Evolutionary conservation across 2,329 filamentous ascomycete genomes (phyloP).

Genomic region (Ascomycota sp.): DNA sequence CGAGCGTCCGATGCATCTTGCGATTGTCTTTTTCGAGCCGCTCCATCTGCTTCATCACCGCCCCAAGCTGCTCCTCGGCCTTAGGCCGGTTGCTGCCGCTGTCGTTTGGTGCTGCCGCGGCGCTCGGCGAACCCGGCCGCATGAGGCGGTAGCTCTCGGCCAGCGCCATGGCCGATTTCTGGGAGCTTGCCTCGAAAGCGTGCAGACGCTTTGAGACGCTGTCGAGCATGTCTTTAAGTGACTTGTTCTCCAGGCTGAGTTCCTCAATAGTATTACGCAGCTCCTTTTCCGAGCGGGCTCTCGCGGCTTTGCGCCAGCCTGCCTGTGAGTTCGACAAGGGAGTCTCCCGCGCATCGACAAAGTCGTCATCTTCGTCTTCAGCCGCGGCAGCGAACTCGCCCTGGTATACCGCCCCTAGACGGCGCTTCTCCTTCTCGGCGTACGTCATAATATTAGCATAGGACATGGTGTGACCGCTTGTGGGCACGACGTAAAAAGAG

Average conservation of each 20-base stretch:
- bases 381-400: constrained; percentile 22
- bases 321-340: constrained; percentile 21
- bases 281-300: constrained; percentile 19
- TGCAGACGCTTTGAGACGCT: constrained; percentile 72
- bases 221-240: constrained; percentile 65
- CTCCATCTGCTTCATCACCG: constrained; percentile 36
- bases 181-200: constrained; percentile 78
- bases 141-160: constrained; percentile 58
- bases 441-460: constrained; percentile 74
- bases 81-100: constrained; percentile 28
- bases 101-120: constrained; percentile 5
- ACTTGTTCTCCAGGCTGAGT: constrained; percentile 67
- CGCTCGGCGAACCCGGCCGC: constrained; percentile 28
- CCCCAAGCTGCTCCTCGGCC: constrained; percentile 42
- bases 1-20: constrained; percentile 31
- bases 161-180: constrained; percentile 65
- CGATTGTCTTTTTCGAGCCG: constrained; percentile 39
- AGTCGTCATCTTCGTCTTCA: constrained; percentile 59
- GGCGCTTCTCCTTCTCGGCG: constrained; percentile 42
- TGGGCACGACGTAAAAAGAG: constrained; percentile 88
- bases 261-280: constrained; percentile 60
- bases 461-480: constrained; percentile 72
- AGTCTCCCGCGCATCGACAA: constrained; percentile 67
- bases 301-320: constrained; percentile 18
- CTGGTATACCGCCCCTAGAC: constrained; percentile 28